A percentile compares a stretch with the other conserved stretches of the same genome.
Evolutionary conservation across 2,329 filamentous ascomycete species (phyloP).

Genomic region (Colletotrichum tofieldiae): DNA sequence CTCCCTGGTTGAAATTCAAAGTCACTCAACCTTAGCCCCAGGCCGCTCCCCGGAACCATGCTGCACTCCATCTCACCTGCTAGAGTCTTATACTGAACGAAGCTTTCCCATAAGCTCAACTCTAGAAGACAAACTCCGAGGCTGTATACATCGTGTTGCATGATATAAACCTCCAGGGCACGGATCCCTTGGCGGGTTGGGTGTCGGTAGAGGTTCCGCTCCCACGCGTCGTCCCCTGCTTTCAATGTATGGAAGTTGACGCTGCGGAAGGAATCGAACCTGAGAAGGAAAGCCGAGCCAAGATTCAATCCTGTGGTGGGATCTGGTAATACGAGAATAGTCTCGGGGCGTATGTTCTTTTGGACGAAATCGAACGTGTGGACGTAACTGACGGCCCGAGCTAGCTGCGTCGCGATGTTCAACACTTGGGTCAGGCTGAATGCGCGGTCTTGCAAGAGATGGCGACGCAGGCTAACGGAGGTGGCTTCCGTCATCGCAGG

Average conservation of each 20-base stretch:
- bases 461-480: background rate
- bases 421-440: constrained; percentile 39
- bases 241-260: constrained; percentile 51
- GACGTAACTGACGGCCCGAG: constrained; percentile 48
- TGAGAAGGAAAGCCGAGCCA: constrained; percentile 57
- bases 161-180: constrained; percentile 57
- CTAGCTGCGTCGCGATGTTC: constrained; percentile 51
- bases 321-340: constrained; percentile 52
- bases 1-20: background rate
- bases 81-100: constrained; percentile 46
- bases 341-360: constrained; percentile 63
- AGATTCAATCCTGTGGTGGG: background rate
- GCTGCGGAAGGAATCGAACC: constrained; percentile 60
- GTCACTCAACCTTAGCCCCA: background rate
- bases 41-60: background rate
- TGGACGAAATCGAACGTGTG: constrained; percentile 62
- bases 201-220: constrained; percentile 67
- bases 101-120: constrained; percentile 63
- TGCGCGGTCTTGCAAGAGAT: background rate
- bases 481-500: background rate
- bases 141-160: constrained; percentile 72
- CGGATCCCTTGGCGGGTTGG: constrained; percentile 46
- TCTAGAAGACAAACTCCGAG: constrained; percentile 69
- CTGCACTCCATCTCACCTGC: background rate
- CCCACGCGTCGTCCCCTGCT: constrained; percentile 56